A percentile compares a stretch with the other conserved stretches of the same genome.
phyloP scores from a whole-genome alignment of 2,329 filamentous ascomycete genomes.

The Neofusicoccum parvum region DNA sequence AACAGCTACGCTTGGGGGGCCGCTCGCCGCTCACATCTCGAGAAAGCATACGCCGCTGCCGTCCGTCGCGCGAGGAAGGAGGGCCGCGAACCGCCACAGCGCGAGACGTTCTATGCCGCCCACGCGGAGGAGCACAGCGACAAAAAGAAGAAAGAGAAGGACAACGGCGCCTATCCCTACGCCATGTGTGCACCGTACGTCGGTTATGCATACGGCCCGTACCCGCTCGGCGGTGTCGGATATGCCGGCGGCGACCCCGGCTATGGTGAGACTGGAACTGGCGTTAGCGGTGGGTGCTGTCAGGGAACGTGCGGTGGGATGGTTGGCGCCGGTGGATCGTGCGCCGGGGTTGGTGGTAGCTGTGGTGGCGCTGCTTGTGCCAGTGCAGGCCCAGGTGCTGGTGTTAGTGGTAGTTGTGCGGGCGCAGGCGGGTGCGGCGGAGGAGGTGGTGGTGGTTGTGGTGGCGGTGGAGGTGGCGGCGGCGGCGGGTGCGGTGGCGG shows the following conservation, averaged over 20 bases:
- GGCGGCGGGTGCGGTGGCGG: conserved; percentile 4
- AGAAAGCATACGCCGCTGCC: background rate
- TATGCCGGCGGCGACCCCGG: conserved; percentile 35
- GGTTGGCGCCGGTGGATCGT: conserved; percentile 4
- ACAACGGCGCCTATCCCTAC: background rate
- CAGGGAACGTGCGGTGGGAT: conserved; percentile 51
- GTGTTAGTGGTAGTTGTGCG: background rate
- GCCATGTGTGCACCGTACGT: conserved; percentile 46
- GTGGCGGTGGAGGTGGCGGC: background rate
- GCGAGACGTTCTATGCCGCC: conserved; percentile 1
- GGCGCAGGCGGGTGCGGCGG: conserved; percentile 7
- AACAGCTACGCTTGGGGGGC: conserved; percentile 22
- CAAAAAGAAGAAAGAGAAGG: conserved; percentile 22
- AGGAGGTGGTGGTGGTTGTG: conserved; percentile 3
- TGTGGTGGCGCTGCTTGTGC: conserved; percentile 17
- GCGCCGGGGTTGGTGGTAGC: conserved; percentile 3
- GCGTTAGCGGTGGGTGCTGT: conserved; percentile 51
- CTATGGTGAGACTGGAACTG: conserved; percentile 40
- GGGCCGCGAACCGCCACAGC: conserved; percentile 28
- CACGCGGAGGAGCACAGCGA: background rate
- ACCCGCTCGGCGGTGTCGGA: conserved; percentile 38
- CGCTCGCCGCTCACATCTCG: conserved; percentile 15
- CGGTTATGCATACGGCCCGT: conserved; percentile 47
- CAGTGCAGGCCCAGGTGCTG: background rate
- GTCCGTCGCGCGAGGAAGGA: conserved; percentile 37